These are phyloP conservation scores for Colletotrichum scovillei DNA, from an alignment of 2,329 filamentous ascomycete species.

Conservation along the genomic window DNA sequence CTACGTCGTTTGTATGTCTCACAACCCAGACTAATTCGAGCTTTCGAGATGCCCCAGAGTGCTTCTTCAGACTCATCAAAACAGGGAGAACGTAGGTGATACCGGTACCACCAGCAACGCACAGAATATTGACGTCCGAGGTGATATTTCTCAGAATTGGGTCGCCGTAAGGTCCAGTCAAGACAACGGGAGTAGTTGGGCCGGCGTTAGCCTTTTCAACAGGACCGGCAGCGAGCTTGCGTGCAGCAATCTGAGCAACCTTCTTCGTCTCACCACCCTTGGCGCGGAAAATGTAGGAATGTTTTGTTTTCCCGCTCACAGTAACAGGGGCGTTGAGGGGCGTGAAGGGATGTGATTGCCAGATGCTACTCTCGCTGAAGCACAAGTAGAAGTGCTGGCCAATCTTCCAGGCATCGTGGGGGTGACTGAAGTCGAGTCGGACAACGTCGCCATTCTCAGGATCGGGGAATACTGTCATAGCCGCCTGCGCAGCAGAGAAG, in stretches of 20 bases:
- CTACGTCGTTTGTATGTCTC: slow-evolving; percentile 62
- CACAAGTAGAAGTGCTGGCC: slow-evolving; percentile 80
- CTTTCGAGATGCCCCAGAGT: slow-evolving; percentile 46
- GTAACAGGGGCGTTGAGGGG: slow-evolving; percentile 65
- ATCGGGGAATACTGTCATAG: slow-evolving; percentile 65
- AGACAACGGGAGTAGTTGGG: slow-evolving; percentile 64
- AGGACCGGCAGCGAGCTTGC: slow-evolving; percentile 45
- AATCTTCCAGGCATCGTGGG: slow-evolving; percentile 70
- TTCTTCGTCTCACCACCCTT: slow-evolving; percentile 70
- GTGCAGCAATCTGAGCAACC: slow-evolving; percentile 57
- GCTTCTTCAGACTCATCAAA: slow-evolving; percentile 51
- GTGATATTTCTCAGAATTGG: slow-evolving; percentile 54
- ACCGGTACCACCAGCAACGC: slow-evolving; percentile 53
- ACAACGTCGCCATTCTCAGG: slow-evolving; percentile 70
- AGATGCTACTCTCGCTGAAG: slow-evolving; percentile 74
- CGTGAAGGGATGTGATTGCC: slow-evolving; percentile 80
- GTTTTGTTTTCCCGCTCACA: slow-evolving; percentile 53
- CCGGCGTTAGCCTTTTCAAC: slow-evolving; percentile 12
- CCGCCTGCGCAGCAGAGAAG: slow-evolving; percentile 65
- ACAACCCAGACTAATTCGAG: slow-evolving; percentile 76
- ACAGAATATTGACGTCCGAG: slow-evolving; percentile 52
- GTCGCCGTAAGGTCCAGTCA: slow-evolving; percentile 74
- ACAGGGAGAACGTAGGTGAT: slow-evolving; percentile 56
- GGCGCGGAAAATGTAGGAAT: slow-evolving; percentile 69
- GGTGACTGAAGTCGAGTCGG: slow-evolving; percentile 73